Evolutionary conservation across 2,329 filamentous ascomycete genomes (phyloP), one percentile per base, ranked within the genome.

Genomic region (Beauveria pseudobassiana): DNA sequence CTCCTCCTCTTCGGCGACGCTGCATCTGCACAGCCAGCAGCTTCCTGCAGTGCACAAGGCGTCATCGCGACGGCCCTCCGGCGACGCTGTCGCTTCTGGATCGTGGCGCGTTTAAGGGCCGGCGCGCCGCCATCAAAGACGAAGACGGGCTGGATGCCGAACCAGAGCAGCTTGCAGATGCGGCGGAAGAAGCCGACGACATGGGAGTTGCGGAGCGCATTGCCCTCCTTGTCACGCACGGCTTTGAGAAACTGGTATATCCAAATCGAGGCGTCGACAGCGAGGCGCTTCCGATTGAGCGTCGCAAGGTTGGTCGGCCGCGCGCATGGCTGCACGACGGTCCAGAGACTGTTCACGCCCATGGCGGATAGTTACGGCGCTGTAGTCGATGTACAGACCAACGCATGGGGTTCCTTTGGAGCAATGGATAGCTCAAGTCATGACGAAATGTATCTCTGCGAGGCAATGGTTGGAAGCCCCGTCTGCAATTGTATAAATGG

Each of bases 161-260:
- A 93, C 83, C 93, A 99, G 1, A 99, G 83, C 1, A 99, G 83
- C 74, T 99, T 99, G 82, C 95, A 99, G 73, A 99, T 96, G 64
- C 95, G 87, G 57, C 95, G 90, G 77, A 99, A 99, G 84, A 99
- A 99, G 45, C 96, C 95, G 49, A 99, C 91, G 42, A 99, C 86
- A 71, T 99, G 95, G 34, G 91, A 93, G 77, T 97, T 99, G 65
- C 93, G 91, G 58, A 99, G 81, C 1, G 95, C 95, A 71, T 99
- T 96, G 59, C 95, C 95, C 76, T 99, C 95, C 71, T 98, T 97
- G 77, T 99, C 95, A 69, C 95, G 93, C 12, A 99, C 95, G 10
- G 96, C 95, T 78, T 99, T 99, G 69, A 99, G 86, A 71, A 99
- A 99, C 72, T 99, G 95, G 80, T 99, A 99, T 69, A 99, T 98